Evolutionary conservation across 2,329 filamentous ascomycete species (phyloP).

Genomic region (Fusarium decemcellulare): DNA sequence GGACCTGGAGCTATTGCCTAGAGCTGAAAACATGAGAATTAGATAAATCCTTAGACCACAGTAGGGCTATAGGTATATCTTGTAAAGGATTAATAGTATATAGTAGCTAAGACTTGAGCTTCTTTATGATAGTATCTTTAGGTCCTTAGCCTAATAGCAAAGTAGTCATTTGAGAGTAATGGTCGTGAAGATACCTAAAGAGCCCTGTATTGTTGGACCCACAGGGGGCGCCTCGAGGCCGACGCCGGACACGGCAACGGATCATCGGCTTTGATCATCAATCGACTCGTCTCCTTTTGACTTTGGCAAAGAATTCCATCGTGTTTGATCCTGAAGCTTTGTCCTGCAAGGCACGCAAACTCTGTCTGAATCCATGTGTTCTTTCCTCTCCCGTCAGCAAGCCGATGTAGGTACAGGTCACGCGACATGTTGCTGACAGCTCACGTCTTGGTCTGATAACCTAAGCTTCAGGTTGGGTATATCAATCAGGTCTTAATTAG

Average conservation of each 20-base stretch:
- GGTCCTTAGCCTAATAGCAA: no score
- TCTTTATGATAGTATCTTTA: no score
- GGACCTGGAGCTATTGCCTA: conserved; percentile 21
- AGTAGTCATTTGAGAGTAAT: no score
- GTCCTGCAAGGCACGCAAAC: neutral
- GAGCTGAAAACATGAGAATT: neutral
- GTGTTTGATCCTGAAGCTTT: neutral
- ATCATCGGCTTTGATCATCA: conserved; percentile 3
- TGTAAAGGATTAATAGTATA: no score
- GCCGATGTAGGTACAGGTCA: neutral
- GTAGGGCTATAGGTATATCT: no score
- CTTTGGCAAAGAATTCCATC: neutral
- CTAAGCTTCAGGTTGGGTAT: neutral
- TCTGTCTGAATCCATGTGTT: no score
- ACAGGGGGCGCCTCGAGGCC: neutral
- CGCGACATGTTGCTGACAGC: neutral
- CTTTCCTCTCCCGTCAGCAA: no score
- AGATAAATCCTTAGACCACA: no score
- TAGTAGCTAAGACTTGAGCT: no score
- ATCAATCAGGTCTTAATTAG: neutral
- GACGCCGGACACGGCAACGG: conserved; percentile 10
- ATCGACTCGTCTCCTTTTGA: neutral
- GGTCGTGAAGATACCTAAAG: no score
- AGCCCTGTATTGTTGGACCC: no score
- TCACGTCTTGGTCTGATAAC: no score